Percentiles rank a stretch among this genome's conserved stretches.
phyloP scores from a whole-genome alignment of 305 asterid species.

The Stenogyne calaminthoides region DNA sequence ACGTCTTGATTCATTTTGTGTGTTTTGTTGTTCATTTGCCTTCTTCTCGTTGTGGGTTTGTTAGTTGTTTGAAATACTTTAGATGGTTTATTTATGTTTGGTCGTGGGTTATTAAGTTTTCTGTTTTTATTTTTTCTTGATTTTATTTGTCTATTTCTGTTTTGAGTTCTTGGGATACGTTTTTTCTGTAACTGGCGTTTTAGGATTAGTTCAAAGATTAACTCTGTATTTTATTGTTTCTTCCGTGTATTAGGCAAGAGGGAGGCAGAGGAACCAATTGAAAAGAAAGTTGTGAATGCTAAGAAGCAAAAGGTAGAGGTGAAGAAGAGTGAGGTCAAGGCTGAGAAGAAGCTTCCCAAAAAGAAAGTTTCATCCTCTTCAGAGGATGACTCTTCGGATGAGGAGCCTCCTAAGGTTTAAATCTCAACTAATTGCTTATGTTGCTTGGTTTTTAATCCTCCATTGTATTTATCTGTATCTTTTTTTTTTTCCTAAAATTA shows the following conservation, averaged over 20 bases:
- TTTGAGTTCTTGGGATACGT: not conserved
- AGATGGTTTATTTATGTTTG: not conserved
- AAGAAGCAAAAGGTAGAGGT: constrained; percentile 69
- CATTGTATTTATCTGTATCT: not conserved
- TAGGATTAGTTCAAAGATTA: not conserved
- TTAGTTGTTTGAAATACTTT: not conserved
- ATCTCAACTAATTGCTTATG: not conserved
- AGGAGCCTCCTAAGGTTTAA: constrained; percentile 51
- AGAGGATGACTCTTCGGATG: constrained; percentile 50
- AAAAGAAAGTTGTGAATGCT: constrained; percentile 41
- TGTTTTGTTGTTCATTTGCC: not conserved
- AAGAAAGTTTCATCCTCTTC: constrained; percentile 45
- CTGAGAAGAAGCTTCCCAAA: constrained; percentile 34
- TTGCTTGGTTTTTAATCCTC: not conserved
- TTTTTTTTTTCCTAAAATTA: not conserved
- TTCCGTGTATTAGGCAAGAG: constrained; percentile 57
- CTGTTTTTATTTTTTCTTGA: not conserved
- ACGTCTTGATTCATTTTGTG: not conserved
- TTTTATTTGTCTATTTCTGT: too few species aligned
- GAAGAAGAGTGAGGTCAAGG: constrained; percentile 49
- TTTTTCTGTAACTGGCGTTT: not conserved
- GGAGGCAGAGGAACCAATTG: constrained; percentile 58
- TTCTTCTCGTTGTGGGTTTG: not conserved
- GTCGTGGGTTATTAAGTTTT: not conserved
- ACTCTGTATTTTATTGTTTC: not conserved